phyloP scores from a whole-genome alignment of 192 early-diverging fungal species.

The Coemansia sp. region DNA sequence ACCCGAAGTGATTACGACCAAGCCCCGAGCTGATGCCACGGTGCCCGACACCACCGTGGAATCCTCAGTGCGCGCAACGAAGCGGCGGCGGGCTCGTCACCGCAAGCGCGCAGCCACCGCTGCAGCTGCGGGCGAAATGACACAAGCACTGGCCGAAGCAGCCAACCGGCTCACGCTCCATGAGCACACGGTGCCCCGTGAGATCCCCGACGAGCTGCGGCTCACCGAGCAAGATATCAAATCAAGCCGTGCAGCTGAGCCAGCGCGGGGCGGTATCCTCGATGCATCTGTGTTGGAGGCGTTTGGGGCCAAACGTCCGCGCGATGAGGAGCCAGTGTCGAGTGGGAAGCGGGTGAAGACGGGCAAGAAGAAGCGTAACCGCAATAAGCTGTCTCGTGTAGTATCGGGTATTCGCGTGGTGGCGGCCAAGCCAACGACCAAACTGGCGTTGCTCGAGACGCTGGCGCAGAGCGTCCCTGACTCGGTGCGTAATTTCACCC shows the following conservation, averaged over 20 bases:
- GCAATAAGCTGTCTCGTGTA: conserved; percentile 26
- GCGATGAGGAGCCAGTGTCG: background rate
- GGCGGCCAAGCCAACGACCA: conserved; percentile 24
- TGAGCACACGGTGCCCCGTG: conserved; percentile 19
- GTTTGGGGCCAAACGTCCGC: conserved; percentile 24
- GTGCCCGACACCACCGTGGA: conserved; percentile 9
- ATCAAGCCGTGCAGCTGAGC: background rate
- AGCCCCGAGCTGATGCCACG: conserved; percentile 13
- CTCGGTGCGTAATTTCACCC: conserved; percentile 18
- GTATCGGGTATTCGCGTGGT: conserved; percentile 52
- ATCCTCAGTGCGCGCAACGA: conserved; percentile 9
- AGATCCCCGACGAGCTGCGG: conserved; percentile 43
- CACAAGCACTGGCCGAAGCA: conserved; percentile 15
- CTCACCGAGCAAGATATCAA: conserved; percentile 13
- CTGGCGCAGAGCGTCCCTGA: conserved; percentile 34
- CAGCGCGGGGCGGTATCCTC: conserved; percentile 6
- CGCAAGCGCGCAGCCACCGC: conserved; percentile 33
- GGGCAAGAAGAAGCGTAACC: conserved; percentile 20
- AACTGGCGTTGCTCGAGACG: conserved; percentile 24
- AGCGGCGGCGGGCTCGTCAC: conserved; percentile 39
- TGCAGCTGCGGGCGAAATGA: conserved; percentile 9
- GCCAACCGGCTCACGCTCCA: conserved; percentile 12
- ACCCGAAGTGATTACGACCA: conserved; percentile 40
- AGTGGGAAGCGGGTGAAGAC: conserved; percentile 7
- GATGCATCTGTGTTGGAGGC: conserved; percentile 40